phyloP scores from a whole-genome alignment of 78 protist genomes.

The Corallochytrium limacisporum region DNA sequence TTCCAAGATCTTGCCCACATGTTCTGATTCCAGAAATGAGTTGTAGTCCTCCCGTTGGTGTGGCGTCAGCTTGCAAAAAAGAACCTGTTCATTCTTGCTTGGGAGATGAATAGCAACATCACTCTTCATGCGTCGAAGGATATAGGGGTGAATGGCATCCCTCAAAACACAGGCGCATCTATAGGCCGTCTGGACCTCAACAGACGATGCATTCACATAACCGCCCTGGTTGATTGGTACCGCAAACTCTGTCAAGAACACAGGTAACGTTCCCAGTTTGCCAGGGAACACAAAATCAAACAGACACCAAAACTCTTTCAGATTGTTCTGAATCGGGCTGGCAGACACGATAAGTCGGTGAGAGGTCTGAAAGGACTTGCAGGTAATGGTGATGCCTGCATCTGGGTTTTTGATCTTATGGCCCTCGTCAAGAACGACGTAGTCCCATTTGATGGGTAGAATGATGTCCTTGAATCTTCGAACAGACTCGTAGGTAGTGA shows the following conservation, averaged over 20 bases:
- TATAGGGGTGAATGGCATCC: slow-evolving; percentile 72
- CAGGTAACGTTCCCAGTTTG: slow-evolving; percentile 51
- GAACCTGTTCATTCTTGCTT: slow-evolving; percentile 48
- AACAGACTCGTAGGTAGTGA: slow-evolving; percentile 76
- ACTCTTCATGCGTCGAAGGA: slow-evolving; percentile 75
- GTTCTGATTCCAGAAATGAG: slow-evolving; percentile 22
- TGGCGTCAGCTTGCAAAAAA: slow-evolving; percentile 77
- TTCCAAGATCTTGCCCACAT: neutral
- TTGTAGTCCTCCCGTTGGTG: slow-evolving; percentile 63
- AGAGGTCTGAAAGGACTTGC: slow-evolving; percentile 41
- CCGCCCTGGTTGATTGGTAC: slow-evolving; percentile 74
- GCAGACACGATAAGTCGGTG: slow-evolving; percentile 75
- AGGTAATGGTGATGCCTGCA: slow-evolving; percentile 66
- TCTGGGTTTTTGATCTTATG: slow-evolving; percentile 87
- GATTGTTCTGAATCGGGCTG: slow-evolving; percentile 91
- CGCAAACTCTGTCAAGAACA: slow-evolving; percentile 53
- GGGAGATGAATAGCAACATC: slow-evolving; percentile 68
- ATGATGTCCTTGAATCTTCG: slow-evolving; percentile 17
- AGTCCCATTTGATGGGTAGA: slow-evolving; percentile 39
- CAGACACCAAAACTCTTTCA: slow-evolving; percentile 94
- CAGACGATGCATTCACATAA: slow-evolving; percentile 44
- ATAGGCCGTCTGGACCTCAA: slow-evolving; percentile 60
- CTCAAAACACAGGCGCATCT: slow-evolving; percentile 67
- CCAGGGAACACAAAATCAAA: slow-evolving; percentile 96
- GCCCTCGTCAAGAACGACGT: slow-evolving; percentile 93